Evolutionary conservation across 2,329 filamentous ascomycete species (phyloP).

Genomic region (Verticillium nonalfalfae): DNA sequence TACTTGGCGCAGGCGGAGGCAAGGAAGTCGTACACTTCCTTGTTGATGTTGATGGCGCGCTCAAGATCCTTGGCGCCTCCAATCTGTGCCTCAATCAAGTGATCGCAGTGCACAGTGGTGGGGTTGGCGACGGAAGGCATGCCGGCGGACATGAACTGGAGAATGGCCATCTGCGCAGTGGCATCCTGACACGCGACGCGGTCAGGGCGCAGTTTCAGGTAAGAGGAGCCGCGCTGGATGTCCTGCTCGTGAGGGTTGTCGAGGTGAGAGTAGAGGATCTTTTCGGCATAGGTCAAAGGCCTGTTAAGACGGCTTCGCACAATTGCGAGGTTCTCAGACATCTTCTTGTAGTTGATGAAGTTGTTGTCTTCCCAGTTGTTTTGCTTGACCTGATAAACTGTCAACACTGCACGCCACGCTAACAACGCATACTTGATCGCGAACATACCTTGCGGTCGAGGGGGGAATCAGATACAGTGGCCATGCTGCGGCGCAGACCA

Average conservation of each 20-base stretch:
- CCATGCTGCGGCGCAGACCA: conserved; percentile 61
- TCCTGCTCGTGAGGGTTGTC: conserved; percentile 96
- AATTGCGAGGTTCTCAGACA: conserved; percentile 93
- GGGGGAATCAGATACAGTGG: conserved; percentile 77
- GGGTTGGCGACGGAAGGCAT: conserved; percentile 95
- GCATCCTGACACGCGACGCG: conserved; percentile 99
- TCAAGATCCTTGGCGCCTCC: conserved; percentile 91
- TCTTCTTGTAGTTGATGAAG: conserved; percentile 99
- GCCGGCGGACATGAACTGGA: conserved; percentile 99
- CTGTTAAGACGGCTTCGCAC: conserved; percentile 86
- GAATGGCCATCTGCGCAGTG: conserved; percentile 98
- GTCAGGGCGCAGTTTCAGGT: conserved; percentile 94
- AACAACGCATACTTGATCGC: no score
- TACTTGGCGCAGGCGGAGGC: conserved; percentile 94
- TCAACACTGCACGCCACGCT: not conserved
- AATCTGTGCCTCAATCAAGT: conserved; percentile 96
- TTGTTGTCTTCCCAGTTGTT: conserved; percentile 94
- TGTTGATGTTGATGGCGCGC: conserved; percentile 89
- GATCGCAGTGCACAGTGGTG: conserved; percentile 95
- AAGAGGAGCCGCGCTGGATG: conserved; percentile 90
- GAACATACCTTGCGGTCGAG: conserved; percentile 77
- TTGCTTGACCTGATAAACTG: conserved; percentile 63
- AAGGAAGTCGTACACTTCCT: conserved; percentile 98
- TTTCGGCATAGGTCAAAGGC: conserved; percentile 92
- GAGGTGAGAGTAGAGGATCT: conserved; percentile 97